Conservation (phyloP, 2,329 filamentous ascomycete species). For the Aspergillus sp. region DNA sequence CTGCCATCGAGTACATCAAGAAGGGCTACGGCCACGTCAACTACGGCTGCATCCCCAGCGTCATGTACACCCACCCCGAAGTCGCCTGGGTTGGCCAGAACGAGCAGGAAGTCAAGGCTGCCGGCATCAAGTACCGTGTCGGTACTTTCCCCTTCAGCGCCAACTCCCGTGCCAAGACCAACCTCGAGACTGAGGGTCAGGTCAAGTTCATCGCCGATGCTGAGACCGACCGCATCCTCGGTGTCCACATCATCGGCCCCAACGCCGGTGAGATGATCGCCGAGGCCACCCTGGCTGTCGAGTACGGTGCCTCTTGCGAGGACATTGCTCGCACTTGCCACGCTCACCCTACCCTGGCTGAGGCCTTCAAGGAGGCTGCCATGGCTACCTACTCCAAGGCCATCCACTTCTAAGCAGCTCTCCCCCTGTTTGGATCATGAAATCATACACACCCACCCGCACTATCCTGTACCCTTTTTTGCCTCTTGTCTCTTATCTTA, state of each 20-base stretch:
- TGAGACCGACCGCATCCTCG: conserved; percentile 92
- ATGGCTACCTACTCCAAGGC: conserved; percentile 96
- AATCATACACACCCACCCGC: conserved; percentile 9
- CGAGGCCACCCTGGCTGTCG: conserved; percentile 88
- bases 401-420: conserved; percentile 76
- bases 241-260: conserved; percentile 93
- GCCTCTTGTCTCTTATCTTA: conserved; percentile 24
- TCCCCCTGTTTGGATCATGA: conserved; percentile 21
- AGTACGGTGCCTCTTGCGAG: conserved; percentile 94
- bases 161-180: conserved; percentile 98
- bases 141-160: conserved; percentile 96
- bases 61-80: conserved; percentile 99
- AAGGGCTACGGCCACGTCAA: conserved; percentile 99
- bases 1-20: conserved; percentile 93
- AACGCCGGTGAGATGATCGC: conserved; percentile 99
- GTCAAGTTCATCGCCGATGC: conserved; percentile 97
- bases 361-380: conserved; percentile 99
- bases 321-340: conserved; percentile 94
- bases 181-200: conserved; percentile 90
- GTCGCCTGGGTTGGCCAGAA: conserved; percentile 98
- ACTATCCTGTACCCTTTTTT: conserved; percentile 20
- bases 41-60: conserved; percentile 94
- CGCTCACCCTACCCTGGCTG: conserved; percentile 91
- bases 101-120: conserved; percentile 90
- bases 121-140: conserved; percentile 86